These are phyloP conservation scores for Leccinum fallax DNA, from an alignment of 1,284 basidiomycete genomes.

Conservation along the genomic window DNA sequence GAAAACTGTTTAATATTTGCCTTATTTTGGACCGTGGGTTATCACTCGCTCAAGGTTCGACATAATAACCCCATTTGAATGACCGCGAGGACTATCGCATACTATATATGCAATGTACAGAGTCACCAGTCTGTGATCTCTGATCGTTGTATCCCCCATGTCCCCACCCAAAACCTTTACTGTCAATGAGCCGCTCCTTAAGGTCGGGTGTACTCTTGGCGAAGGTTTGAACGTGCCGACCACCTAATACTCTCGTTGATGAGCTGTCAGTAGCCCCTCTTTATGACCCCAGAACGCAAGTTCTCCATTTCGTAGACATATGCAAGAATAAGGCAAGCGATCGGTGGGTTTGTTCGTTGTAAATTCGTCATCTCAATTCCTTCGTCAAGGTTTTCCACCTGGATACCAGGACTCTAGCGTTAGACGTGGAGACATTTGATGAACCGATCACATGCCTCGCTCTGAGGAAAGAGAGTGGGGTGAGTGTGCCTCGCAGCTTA, in stretches of 20 bases:
- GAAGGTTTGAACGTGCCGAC: constrained; percentile 50
- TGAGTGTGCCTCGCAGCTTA: constrained; percentile 4
- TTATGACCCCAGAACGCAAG: constrained; percentile 54
- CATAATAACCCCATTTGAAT: constrained; percentile 14
- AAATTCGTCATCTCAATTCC: constrained; percentile 1
- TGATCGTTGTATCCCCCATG: constrained; percentile 10
- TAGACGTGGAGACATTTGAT: constrained; percentile 26
- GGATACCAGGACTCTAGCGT: constrained; percentile 16
- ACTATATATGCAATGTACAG: constrained; percentile 9
- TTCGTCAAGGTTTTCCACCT: constrained; percentile 26
- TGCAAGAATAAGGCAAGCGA: constrained; percentile 48
- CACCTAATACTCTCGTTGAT: constrained; percentile 6
- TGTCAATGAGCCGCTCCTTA: constrained; percentile 50
- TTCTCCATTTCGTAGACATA: constrained; percentile 71
- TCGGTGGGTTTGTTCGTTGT: constrained; percentile 42
- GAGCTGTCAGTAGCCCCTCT: constrained; percentile 50
- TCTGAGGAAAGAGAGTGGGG: constrained; percentile 18
- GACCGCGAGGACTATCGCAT: constrained; percentile 4
- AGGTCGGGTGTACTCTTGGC: constrained; percentile 60
- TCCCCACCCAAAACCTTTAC: constrained; percentile 24
- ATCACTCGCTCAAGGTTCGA: constrained; percentile 6
- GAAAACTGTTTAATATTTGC: neutral
- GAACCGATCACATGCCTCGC: constrained; percentile 29
- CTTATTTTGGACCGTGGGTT: constrained; percentile 6
- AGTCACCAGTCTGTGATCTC: constrained; percentile 1